Base-by-base conservation (phyloP, 805 yeast species). In the Lachancea sp. region DNA sequence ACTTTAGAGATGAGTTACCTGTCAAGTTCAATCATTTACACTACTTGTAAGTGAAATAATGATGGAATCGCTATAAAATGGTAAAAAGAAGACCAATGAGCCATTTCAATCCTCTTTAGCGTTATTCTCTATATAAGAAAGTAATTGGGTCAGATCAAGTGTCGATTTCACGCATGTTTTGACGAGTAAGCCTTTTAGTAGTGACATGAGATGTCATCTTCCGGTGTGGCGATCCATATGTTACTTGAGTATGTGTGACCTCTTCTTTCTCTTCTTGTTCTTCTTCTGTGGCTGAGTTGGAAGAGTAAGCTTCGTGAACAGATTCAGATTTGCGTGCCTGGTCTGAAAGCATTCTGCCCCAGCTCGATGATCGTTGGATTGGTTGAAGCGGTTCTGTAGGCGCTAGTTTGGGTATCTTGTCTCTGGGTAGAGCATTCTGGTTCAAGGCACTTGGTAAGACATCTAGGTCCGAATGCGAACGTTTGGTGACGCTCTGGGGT, bases 271-370 rank as follows among this genome's bases (percentile, higher is more conserved):
- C 8, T 22, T 22, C 25, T 22, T n/a, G n/a, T n/a, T 22, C 42
- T 4, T 41, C 45, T 5, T 45, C 45, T 3, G 40, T 39, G 33
- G 34, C 38, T 31, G 39, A 37, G 3, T 20, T 41, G 3, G 34
- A 26, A 9, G 19, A 16, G 13, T 43, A 42, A 6, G 37, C 26
- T 16, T 40, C 45, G 16, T 25, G 29, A 6, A 38, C 32, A 12
- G 37, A 45, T 9, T 48, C 51, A 5, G 31, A 48, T 41, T 46
- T 41, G n/a, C 46, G 45, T 2, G 43, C 48, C 19, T 52, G 49
- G 31, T 46, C 51, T 2, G 63, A 53, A 50, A 60, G 53, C 41
- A 57, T 46, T 27, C 51, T 54, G 1, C 65, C 66, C 66, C 66
- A 62, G 36, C 64, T 59, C 5, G 57, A 40, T 2, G 56, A 33